A percentile compares a stretch with the other conserved stretches of the same genome.
phyloP scores from a whole-genome alignment of 2,329 filamentous ascomycete species.

The Cladosporium sphaerospermum region DNA sequence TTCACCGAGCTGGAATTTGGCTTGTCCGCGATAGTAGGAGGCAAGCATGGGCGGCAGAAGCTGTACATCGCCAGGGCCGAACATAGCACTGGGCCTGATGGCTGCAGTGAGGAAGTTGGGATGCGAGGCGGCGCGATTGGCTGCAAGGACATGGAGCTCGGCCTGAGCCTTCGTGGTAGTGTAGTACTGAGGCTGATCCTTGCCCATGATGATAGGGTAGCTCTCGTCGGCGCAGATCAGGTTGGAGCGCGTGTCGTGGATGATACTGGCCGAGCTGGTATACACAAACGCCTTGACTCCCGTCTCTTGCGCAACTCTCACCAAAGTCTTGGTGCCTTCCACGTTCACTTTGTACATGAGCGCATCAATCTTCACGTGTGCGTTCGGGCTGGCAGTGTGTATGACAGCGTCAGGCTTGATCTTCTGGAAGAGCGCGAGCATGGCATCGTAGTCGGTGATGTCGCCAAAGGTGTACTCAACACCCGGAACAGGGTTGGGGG shows the following conservation, averaged over 20 bases:
- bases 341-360: slow-evolving; percentile 47
- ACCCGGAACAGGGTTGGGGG: slow-evolving; percentile 34
- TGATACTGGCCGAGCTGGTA: slow-evolving; percentile 46
- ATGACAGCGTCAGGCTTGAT: slow-evolving; percentile 43
- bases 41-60: slow-evolving; percentile 39
- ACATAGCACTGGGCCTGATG: slow-evolving; percentile 47
- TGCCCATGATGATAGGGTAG: slow-evolving; percentile 41
- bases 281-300: slow-evolving; percentile 49
- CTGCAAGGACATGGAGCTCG: slow-evolving; percentile 42
- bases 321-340: slow-evolving; percentile 43
- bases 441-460: slow-evolving; percentile 40
- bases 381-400: slow-evolving; percentile 44
- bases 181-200: slow-evolving; percentile 46
- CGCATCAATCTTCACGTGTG: slow-evolving; percentile 23
- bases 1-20: slow-evolving; percentile 45
- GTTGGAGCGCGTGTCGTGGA: slow-evolving; percentile 40
- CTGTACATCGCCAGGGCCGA: slow-evolving; percentile 45
- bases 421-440: slow-evolving; percentile 37
- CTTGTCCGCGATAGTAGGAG: slow-evolving; percentile 43
- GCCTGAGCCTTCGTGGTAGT: slow-evolving; percentile 46
- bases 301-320: slow-evolving; percentile 42
- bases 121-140: slow-evolving; percentile 38
- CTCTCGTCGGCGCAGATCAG: slow-evolving; percentile 46
- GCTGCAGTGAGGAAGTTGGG: slow-evolving; percentile 44
- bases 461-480: slow-evolving; percentile 47